Evolutionary conservation across 495 filamentous ascomycete genomes (phyloP), one percentile per base, ranked within the genome.

Genomic region (Lentithecium fluviatile): DNA sequence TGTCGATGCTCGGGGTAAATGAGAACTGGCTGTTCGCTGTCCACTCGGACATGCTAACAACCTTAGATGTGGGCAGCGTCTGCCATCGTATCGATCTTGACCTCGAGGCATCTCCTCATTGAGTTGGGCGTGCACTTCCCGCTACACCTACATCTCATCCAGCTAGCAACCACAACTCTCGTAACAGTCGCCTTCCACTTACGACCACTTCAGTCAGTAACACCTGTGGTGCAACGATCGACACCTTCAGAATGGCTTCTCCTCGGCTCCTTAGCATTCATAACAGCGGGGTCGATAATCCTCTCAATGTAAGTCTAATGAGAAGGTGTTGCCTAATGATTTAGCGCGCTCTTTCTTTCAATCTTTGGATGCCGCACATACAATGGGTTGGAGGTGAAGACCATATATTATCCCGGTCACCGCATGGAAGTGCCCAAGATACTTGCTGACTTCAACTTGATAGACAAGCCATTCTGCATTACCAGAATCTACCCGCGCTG

Each of bases 51-150:
- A n/a, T n/a, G n/a, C n/a, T n/a, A n/a, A n/a, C n/a, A n/a, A n/a
- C n/a, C n/a, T 32, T 10, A 32, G 29, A 32, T 32, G 15, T 54
- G 51, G 51, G 24, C 36, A 24, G 19, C 38, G 7, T 54, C 26
- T 17, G 36, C 51, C 5, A 23, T 25, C 51, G 19, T 43, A 11
- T 54, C 51, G 7, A 11, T 54, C 15, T 6, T 54, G 6, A 20
- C 20, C 24, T 54, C 51, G 34, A 54, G 34, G 19, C 10, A 24
- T 24, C 51, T 54, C 13, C 20, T 54, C 17, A 17, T 54, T 21
- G 51, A 54, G 15, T 32, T 54, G 7, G 17, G 24, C 23, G n/a
- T 54, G 13, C 51, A 54, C 20, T 54, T 17, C 17, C 51, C 51
- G 10, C 26, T 54, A 17, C 51, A 54, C 36, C 36, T 54, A 24